A percentile compares a stretch with the other conserved stretches of the same genome.
Conservation (phyloP, 805 yeast genomes). For the Suhomyces kilbournensis region DNA sequence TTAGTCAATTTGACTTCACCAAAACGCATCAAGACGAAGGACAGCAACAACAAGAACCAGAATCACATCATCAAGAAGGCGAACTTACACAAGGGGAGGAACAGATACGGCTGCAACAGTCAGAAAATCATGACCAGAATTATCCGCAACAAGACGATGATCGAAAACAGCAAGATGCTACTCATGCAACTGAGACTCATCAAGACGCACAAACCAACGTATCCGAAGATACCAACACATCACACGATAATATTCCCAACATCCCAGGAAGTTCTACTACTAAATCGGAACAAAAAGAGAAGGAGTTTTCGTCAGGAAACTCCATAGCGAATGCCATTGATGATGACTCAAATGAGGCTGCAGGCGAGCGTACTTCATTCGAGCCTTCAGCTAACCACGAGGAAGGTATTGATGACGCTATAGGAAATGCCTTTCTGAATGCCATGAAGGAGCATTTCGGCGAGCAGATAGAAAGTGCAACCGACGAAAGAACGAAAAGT, state of each 20-base stretch:
- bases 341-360: not conserved
- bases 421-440: conserved; percentile 10
- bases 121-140: not conserved
- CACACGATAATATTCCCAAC: not conserved
- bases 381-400: not conserved
- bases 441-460: conserved; percentile 1
- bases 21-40: not conserved
- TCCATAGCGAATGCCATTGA: not conserved
- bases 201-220: not conserved
- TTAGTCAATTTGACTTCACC: conserved; percentile 28
- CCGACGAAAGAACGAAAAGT: not conserved
- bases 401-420: conserved; percentile 14
- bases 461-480: not conserved
- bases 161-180: not conserved
- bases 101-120: not conserved
- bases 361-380: not conserved
- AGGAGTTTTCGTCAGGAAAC: not conserved
- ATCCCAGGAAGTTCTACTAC: not conserved
- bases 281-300: not conserved
- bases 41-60: not conserved
- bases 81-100: not conserved
- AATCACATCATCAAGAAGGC: not conserved
- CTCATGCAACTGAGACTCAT: not conserved
- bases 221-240: not conserved
- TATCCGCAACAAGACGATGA: not conserved